phyloP scores from a whole-genome alignment of 495 filamentous ascomycete genomes.

The Podospora comata region DNA sequence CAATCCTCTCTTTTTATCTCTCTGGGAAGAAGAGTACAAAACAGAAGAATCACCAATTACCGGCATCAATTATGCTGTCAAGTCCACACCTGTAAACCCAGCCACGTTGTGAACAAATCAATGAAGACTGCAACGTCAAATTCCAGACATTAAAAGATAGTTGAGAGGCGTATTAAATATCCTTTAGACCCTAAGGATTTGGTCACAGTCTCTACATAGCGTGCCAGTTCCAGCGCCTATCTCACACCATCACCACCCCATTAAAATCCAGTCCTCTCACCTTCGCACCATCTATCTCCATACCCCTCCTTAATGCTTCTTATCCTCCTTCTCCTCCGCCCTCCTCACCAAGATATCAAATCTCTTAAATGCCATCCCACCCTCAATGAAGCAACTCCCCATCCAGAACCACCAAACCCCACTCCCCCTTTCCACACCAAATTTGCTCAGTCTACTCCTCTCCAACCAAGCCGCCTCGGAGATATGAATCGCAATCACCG shows the following conservation, averaged over 20 bases:
- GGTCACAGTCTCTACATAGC: too few relatives aligned
- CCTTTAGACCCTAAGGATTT: too few relatives aligned
- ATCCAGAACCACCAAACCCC: slow-evolving; percentile 42
- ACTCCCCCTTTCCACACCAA: slow-evolving; percentile 32
- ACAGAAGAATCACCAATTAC: too few relatives aligned
- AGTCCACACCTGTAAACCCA: too few relatives aligned
- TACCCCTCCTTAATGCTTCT: slow-evolving; percentile 21
- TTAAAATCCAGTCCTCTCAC: not conserved
- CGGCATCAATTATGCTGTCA: too few relatives aligned
- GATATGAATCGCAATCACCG: slow-evolving; percentile 36
- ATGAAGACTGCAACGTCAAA: too few relatives aligned
- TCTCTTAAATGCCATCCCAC: slow-evolving; percentile 35
- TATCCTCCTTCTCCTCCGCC: slow-evolving; percentile 27
- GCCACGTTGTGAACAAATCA: too few relatives aligned
- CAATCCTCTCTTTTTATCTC: too few relatives aligned
- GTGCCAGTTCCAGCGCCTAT: not conserved
- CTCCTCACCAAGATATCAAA: slow-evolving; percentile 39
- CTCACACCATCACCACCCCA: not conserved
- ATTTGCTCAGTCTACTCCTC: slow-evolving; percentile 26
- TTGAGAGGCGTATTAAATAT: too few relatives aligned
- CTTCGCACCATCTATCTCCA: too few relatives aligned
- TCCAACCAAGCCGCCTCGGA: slow-evolving; percentile 42
- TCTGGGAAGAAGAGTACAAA: too few relatives aligned
- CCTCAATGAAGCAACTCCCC: slow-evolving; percentile 39
- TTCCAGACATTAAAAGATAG: too few relatives aligned